A percentile compares a stretch with the other conserved stretches of the same genome.
These are phyloP conservation scores for Barnettozyma sp. DNA, from an alignment of 805 yeast genomes.

Conservation along the genomic window DNA sequence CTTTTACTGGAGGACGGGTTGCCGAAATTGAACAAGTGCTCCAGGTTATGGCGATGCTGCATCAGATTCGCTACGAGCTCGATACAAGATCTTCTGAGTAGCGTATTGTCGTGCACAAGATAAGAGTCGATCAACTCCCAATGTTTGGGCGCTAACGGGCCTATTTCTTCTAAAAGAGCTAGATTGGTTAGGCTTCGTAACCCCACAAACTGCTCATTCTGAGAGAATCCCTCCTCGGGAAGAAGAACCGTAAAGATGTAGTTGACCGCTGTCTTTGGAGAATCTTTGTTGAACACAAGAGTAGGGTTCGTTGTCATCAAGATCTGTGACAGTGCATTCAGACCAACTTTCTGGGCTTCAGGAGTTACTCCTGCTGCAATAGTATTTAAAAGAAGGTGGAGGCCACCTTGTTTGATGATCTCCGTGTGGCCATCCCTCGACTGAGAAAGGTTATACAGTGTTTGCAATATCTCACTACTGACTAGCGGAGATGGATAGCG, in stretches of 20 bases:
- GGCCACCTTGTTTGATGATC: constrained; percentile 41
- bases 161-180: constrained; percentile 39
- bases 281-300: constrained; percentile 28
- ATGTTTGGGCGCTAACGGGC: constrained; percentile 27
- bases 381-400: constrained; percentile 30
- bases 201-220: constrained; percentile 42
- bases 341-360: constrained; percentile 25
- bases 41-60: constrained; percentile 33
- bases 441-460: constrained; percentile 28
- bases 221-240: constrained; percentile 17
- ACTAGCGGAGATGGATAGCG: constrained; percentile 17
- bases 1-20: constrained; percentile 30
- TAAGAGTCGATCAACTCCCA: constrained; percentile 42
- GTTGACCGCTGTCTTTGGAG: constrained; percentile 20
- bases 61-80: constrained; percentile 61
- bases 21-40: constrained; percentile 53
- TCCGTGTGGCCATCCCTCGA: constrained; percentile 21
- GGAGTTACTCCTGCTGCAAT: constrained; percentile 8
- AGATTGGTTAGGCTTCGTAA: constrained; percentile 60
- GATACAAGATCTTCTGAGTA: constrained; percentile 52
- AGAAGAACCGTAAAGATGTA: constrained; percentile 35
- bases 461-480: constrained; percentile 26
- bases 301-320: constrained; percentile 41
- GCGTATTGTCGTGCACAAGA: constrained; percentile 37
- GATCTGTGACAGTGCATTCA: constrained; percentile 37